Conservation (phyloP, 495 filamentous ascomycete species). For the Clavariopsis aquatica region DNA sequence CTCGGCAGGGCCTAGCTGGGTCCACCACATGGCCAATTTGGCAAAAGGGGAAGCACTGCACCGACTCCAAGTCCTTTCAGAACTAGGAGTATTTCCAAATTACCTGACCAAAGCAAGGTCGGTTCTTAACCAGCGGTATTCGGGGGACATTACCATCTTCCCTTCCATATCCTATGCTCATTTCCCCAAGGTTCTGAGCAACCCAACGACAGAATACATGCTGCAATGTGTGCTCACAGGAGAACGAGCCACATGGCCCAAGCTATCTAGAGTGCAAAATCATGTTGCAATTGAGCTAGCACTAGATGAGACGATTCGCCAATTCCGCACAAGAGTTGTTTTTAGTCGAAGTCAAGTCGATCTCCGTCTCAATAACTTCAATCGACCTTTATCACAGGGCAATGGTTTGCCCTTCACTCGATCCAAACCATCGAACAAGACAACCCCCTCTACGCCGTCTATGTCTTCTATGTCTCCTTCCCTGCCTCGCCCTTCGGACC, state of each 20-base stretch:
- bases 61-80: conserved; percentile 76
- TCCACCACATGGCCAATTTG: conserved; percentile 68
- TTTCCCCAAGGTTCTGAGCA: conserved; percentile 74
- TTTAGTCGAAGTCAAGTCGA: conserved; percentile 76
- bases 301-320: conserved; percentile 78
- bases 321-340: conserved; percentile 71
- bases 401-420: background rate
- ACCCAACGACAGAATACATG: conserved; percentile 93
- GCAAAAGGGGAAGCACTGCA: conserved; percentile 81
- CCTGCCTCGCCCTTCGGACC: background rate
- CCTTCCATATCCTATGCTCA: conserved; percentile 74
- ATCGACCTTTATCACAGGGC: conserved; percentile 25
- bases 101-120: conserved; percentile 75
- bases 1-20: conserved; percentile 54
- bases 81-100: conserved; percentile 81
- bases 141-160: conserved; percentile 93
- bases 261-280: conserved; percentile 76
- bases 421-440: background rate
- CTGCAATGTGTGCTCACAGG: conserved; percentile 69
- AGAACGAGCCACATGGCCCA: conserved; percentile 88
- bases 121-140: conserved; percentile 85
- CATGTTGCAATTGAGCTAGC: conserved; percentile 84
- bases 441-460: background rate
- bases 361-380: conserved; percentile 45
- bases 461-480: background rate